A percentile compares a stretch with the other conserved stretches of the same genome.
Evolutionary conservation across 176 grass and related monocot genomes (phyloP).

Genomic region (Cymbopogon citratus): DNA sequence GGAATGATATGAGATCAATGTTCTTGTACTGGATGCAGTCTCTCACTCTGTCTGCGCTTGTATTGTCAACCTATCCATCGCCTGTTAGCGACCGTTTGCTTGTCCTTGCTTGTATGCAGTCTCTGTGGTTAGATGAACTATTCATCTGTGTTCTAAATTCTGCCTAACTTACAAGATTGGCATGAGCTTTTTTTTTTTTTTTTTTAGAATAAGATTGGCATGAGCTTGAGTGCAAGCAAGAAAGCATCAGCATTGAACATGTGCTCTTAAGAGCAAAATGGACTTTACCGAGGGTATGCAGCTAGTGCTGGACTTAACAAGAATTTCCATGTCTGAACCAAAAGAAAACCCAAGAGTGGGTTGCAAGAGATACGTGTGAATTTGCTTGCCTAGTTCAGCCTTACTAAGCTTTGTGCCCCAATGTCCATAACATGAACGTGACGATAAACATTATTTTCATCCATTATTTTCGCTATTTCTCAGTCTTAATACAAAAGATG

Average conservation of each 20-base stretch:
- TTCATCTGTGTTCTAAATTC: neutral
- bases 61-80: neutral
- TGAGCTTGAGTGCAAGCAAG: neutral
- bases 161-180: too few relatives aligned
- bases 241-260: neutral
- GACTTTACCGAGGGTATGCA: neutral
- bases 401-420: too few relatives aligned
- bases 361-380: neutral
- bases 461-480: too few relatives aligned
- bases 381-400: neutral
- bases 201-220: neutral
- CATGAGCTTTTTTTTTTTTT: too few relatives aligned
- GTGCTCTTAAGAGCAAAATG: too few relatives aligned
- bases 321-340: neutral
- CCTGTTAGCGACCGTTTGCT: neutral
- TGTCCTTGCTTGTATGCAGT: neutral
- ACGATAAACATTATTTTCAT: too few relatives aligned
- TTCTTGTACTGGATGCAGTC: neutral
- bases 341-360: neutral
- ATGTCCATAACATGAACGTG: too few relatives aligned
- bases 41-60: neutral
- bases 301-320: neutral
- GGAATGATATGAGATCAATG: neutral
- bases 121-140: neutral
- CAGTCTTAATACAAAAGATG: too few relatives aligned